phyloP scores from a whole-genome alignment of 2,329 filamentous ascomycete species.

The Emmonsiellopsis sp. region DNA sequence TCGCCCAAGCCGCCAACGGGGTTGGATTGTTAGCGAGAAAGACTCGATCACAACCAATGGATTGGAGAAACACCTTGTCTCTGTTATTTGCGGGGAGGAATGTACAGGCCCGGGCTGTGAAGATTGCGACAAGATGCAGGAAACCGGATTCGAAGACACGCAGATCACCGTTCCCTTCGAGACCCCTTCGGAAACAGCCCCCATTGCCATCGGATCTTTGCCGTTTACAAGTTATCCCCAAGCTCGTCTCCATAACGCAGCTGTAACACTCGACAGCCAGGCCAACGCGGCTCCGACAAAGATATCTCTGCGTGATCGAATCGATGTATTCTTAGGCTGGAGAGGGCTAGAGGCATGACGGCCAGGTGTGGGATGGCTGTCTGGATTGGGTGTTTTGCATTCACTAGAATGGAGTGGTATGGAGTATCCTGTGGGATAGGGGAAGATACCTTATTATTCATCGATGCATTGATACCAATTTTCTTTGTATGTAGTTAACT shows the following conservation, averaged over 20 bases:
- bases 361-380: not conserved
- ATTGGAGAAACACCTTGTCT: not conserved
- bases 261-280: not conserved
- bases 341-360: not conserved
- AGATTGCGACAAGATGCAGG: not conserved
- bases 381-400: not conserved
- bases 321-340: slow-evolving; percentile 4
- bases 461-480: too few species aligned
- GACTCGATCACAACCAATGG: not conserved
- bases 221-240: too few species aligned
- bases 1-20: not conserved
- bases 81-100: not conserved
- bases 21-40: not conserved
- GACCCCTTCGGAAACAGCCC: too few species aligned
- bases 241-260: not conserved
- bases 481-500: too few species aligned
- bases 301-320: not conserved
- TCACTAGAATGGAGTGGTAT: not conserved
- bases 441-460: too few species aligned
- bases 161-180: too few species aligned
- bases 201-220: too few species aligned
- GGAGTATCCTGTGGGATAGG: too few species aligned
- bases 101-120: not conserved
- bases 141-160: not conserved
- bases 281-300: not conserved